Percentiles rank a stretch among this genome's conserved stretches.
Evolutionary conservation across 1,139 yeast species (phyloP).

Genomic region (Pichia sp.): DNA sequence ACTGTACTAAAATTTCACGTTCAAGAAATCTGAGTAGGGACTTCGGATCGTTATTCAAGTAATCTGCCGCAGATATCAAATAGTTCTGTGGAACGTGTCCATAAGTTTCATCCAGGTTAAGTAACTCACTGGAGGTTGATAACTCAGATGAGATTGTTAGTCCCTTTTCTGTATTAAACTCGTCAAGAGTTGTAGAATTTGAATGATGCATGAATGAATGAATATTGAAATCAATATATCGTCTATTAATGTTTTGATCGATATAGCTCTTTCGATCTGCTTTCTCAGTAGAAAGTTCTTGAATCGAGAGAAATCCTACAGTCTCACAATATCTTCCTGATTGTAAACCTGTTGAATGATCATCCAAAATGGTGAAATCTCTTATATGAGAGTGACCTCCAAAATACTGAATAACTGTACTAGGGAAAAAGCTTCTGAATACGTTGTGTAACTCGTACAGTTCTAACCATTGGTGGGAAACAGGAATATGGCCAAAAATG

Average conservation of each 20-base stretch:
- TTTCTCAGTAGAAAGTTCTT: conserved; percentile 11
- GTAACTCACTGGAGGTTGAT: conserved; percentile 33
- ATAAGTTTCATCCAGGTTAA: conserved; percentile 46
- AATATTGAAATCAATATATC: conserved; percentile 74
- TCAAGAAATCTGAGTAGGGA: conserved; percentile 58
- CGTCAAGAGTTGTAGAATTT: conserved; percentile 27
- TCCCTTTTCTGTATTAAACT: conserved; percentile 45
- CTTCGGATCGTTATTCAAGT: conserved; percentile 45
- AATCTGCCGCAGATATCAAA: conserved; percentile 62
- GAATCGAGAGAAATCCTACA: conserved; percentile 71
- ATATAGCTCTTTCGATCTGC: conserved; percentile 2
- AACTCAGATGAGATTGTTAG: conserved; percentile 38
- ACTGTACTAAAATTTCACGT: conserved; percentile 49
- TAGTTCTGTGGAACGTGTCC: conserved; percentile 65
- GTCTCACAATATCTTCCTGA: conserved; percentile 94
- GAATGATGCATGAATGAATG: conserved; percentile 64
- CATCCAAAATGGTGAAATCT: conserved; percentile 68
- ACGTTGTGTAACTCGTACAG: conserved; percentile 41
- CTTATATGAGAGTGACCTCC: conserved; percentile 96
- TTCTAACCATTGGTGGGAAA: conserved; percentile 49
- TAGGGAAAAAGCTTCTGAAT: conserved; percentile 53
- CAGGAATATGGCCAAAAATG: conserved; percentile 77
- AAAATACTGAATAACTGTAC: conserved; percentile 67
- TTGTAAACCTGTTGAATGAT: conserved; percentile 64
- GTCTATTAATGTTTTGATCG: conserved; percentile 31